These are phyloP conservation scores for Lachnellula arida DNA, from an alignment of 2,329 filamentous ascomycete species.

Conservation along the genomic window DNA sequence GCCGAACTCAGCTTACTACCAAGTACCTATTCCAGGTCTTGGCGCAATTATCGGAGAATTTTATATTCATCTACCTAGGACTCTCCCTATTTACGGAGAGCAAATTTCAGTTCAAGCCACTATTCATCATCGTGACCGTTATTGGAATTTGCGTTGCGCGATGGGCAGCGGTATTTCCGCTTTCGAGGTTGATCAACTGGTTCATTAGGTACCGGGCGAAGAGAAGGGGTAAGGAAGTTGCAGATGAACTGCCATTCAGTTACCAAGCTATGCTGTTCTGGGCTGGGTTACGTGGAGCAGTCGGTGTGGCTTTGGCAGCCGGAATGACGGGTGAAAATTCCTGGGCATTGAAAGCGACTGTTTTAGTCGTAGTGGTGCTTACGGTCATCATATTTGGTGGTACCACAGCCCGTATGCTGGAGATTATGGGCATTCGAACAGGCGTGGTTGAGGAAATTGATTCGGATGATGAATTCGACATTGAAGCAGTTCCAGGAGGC, in stretches of 20 bases:
- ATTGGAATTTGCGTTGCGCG: slow-evolving; percentile 87
- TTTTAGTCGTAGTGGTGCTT: slow-evolving; percentile 94
- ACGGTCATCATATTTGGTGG: slow-evolving; percentile 99
- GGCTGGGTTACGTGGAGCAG: slow-evolving; percentile 91
- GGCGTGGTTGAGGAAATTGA: slow-evolving; percentile 96
- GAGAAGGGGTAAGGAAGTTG: slow-evolving; percentile 68
- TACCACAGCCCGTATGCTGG: slow-evolving; percentile 94
- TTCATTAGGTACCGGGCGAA: slow-evolving; percentile 82
- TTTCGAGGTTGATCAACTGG: slow-evolving; percentile 87
- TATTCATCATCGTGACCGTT: slow-evolving; percentile 90
- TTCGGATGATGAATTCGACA: slow-evolving; percentile 98
- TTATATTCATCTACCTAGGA: slow-evolving; percentile 98
- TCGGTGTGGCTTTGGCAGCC: slow-evolving; percentile 90
- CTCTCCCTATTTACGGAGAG: slow-evolving; percentile 91
- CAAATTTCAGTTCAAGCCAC: slow-evolving; percentile 82
- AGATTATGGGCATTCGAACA: slow-evolving; percentile 93
- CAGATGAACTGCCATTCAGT: slow-evolving; percentile 86
- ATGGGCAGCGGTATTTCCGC: slow-evolving; percentile 91
- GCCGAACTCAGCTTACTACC: slow-evolving; percentile 92
- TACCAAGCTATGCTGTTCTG: slow-evolving; percentile 99
- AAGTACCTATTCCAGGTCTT: slow-evolving; percentile 97
- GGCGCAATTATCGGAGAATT: slow-evolving; percentile 94
- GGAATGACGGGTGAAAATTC: slow-evolving; percentile 79
- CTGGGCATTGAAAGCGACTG: slow-evolving; percentile 81
- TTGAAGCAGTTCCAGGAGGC: slow-evolving; percentile 45